Conservation (phyloP, 306 rosid species). For the Corylus heterophylla region DNA sequence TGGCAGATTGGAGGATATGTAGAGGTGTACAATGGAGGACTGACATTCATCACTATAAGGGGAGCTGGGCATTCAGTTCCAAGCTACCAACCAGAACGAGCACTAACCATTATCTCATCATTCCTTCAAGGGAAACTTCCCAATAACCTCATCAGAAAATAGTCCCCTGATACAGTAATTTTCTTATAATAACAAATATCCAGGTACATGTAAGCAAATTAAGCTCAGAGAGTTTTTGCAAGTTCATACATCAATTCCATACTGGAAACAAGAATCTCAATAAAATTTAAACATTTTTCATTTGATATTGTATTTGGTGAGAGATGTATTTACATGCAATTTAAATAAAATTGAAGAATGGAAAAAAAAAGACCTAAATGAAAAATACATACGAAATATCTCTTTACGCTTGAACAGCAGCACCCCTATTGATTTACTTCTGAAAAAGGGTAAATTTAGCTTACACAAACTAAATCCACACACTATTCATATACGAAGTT, state of each 20-base stretch:
- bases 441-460: no score
- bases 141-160: slow-evolving; percentile 32
- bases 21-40: slow-evolving; percentile 46
- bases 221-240: neutral
- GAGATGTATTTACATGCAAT: neutral
- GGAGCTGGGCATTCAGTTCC: slow-evolving; percentile 74
- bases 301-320: no score
- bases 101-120: slow-evolving; percentile 54
- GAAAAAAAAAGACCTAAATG: neutral
- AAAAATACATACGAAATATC: no score
- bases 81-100: slow-evolving; percentile 53
- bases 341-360: no score
- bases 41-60: slow-evolving; percentile 48
- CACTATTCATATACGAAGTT: neutral
- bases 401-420: no score
- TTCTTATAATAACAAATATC: neutral
- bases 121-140: slow-evolving; percentile 44
- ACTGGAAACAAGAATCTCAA: neutral
- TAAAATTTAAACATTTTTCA: neutral
- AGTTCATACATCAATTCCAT: neutral
- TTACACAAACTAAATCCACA: no score
- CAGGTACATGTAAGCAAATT: neutral
- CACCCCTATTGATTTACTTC: no score
- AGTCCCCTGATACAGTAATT: neutral
- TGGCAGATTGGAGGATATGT: slow-evolving; percentile 69